A percentile compares a stretch with the other conserved stretches of the same genome.
These are phyloP conservation scores for Mycosarcoma mackinlayi DNA, from an alignment of 1,284 basidiomycete genomes.

Conservation along the genomic window DNA sequence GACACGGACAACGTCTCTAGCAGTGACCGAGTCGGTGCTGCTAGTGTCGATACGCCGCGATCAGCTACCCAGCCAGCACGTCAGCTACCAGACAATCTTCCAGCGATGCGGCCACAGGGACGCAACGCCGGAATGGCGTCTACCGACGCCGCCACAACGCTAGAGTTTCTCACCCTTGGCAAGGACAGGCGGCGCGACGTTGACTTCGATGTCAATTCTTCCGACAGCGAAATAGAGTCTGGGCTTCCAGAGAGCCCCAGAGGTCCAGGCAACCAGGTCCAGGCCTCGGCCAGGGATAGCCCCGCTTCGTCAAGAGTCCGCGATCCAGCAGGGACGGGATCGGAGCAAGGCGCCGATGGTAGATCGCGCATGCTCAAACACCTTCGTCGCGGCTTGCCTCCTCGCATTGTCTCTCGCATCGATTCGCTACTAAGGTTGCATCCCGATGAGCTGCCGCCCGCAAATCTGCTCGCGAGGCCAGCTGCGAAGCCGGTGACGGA, in stretches of 20 bases:
- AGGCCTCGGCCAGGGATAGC: neutral
- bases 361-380: conserved; percentile 40
- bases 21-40: neutral
- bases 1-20: neutral
- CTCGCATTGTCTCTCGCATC: conserved; percentile 26
- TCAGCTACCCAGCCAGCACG: neutral
- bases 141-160: conserved; percentile 42
- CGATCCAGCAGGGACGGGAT: neutral
- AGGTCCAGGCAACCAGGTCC: neutral
- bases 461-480: conserved; percentile 34
- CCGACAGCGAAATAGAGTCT: conserved; percentile 33
- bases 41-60: neutral
- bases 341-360: conserved; percentile 5
- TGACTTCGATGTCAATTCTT: conserved; percentile 29
- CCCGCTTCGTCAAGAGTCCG: conserved; percentile 4
- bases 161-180: conserved; percentile 44
- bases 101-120: conserved; percentile 11
- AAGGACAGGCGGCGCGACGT: conserved; percentile 43
- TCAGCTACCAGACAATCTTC: neutral
- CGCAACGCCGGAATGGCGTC: conserved; percentile 41
- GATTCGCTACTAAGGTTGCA: conserved; percentile 23
- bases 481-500: conserved; percentile 24
- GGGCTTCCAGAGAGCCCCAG: neutral
- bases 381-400: conserved; percentile 30
- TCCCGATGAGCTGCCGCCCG: conserved; percentile 35